Evolutionary conservation across 805 yeast species (phyloP).

Genomic region (Suhomyces sp.): DNA sequence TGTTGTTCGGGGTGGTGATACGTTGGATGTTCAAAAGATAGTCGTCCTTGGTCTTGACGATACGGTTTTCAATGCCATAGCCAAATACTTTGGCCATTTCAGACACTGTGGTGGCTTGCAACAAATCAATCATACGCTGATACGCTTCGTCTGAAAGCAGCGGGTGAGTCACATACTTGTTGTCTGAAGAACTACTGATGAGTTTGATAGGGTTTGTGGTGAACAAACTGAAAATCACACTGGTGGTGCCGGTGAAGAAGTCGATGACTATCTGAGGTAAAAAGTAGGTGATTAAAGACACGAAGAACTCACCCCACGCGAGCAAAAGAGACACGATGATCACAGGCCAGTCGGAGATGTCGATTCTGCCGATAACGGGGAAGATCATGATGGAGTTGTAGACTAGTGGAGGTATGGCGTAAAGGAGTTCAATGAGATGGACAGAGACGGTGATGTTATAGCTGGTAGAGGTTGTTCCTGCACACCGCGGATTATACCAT

Average conservation of each 20-base stretch:
- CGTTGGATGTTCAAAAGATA: constrained; percentile 77
- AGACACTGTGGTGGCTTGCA: constrained; percentile 53
- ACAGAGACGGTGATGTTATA: too few relatives aligned
- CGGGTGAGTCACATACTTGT: constrained; percentile 20
- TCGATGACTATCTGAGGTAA: constrained; percentile 46
- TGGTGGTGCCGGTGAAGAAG: constrained; percentile 30
- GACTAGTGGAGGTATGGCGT: too few relatives aligned
- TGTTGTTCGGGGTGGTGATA: constrained; percentile 37
- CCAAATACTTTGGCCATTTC: constrained; percentile 71
- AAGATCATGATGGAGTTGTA: too few relatives aligned
- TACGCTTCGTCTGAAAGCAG: constrained; percentile 22
- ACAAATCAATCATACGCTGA: constrained; percentile 35
- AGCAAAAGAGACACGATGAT: constrained; percentile 43
- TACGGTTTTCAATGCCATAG: constrained; percentile 69
- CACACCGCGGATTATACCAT: too few relatives aligned
- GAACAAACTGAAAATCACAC: constrained; percentile 23
- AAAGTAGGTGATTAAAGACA: constrained; percentile 43
- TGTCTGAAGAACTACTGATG: constrained; percentile 11
- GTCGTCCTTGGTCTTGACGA: constrained; percentile 75
- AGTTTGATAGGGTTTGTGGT: constrained; percentile 28
- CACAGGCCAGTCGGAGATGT: constrained; percentile 50
- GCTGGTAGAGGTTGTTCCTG: too few relatives aligned
- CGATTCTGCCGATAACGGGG: constrained; percentile 35
- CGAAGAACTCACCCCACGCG: constrained; percentile 50
- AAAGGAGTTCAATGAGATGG: too few relatives aligned